Percentiles rank a stretch among this genome's conserved stretches.
Evolutionary conservation across 2,329 filamentous ascomycete species (phyloP).

Genomic region (Fusarium camptoceras): DNA sequence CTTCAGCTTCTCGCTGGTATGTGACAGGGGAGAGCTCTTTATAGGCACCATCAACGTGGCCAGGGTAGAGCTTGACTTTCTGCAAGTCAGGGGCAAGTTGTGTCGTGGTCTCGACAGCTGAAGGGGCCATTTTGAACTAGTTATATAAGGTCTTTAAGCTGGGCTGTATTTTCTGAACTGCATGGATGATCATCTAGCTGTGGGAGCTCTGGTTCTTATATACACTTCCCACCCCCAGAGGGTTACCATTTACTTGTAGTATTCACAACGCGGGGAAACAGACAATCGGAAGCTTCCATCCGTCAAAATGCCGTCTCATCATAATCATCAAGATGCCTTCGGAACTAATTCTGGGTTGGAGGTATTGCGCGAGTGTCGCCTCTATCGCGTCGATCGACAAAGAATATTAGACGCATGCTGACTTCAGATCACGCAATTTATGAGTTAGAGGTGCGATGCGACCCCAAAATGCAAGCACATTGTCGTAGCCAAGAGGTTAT

Average conservation of each 20-base stretch:
- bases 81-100: slow-evolving; percentile 17
- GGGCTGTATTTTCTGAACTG: neutral
- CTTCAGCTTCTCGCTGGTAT: slow-evolving; percentile 40
- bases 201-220: slow-evolving; percentile 28
- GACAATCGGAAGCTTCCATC: slow-evolving; percentile 16
- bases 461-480: neutral
- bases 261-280: slow-evolving; percentile 23
- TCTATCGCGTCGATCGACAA: slow-evolving; percentile 17
- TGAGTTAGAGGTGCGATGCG: neutral
- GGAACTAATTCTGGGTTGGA: slow-evolving; percentile 6
- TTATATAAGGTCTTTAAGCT: neutral
- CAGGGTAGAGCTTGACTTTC: slow-evolving; percentile 46
- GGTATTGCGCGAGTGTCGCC: slow-evolving; percentile 34
- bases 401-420: neutral
- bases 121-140: slow-evolving; percentile 39
- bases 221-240: slow-evolving; percentile 1
- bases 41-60: slow-evolving; percentile 43
- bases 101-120: slow-evolving; percentile 40
- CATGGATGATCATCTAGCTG: neutral
- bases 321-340: neutral
- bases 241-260: neutral
- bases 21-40: slow-evolving; percentile 40
- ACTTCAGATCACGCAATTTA: slow-evolving; percentile 41
- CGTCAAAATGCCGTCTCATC: neutral
- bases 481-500: neutral